phyloP scores from a whole-genome alignment of 2,329 filamentous ascomycete species.

The Neocatenulostroma microsporum region DNA sequence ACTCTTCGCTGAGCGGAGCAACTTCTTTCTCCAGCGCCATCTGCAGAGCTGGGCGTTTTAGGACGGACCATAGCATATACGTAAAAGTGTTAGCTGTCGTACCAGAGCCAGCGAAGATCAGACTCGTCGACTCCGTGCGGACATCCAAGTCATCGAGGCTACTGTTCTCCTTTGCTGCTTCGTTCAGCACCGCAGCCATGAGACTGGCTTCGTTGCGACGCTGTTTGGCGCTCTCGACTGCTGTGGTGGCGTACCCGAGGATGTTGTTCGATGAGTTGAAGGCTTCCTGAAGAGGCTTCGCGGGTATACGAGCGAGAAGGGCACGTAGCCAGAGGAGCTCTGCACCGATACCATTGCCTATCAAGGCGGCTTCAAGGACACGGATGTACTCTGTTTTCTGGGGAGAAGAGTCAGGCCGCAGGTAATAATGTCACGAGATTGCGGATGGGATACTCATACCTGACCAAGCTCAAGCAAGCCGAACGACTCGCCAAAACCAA shows the following conservation, averaged over 20 bases:
- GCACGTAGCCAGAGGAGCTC: background rate
- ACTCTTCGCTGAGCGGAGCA: background rate
- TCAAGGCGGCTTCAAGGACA: background rate
- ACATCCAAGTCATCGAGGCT: slow-evolving; percentile 8
- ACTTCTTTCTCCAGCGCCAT: slow-evolving; percentile 14
- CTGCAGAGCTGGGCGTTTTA: slow-evolving; percentile 10
- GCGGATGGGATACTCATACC: too few species aligned
- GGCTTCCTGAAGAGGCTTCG: slow-evolving; percentile 1
- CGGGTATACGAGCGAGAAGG: slow-evolving; percentile 1
- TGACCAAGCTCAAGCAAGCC: slow-evolving; percentile 5
- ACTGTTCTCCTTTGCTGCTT: slow-evolving; percentile 2
- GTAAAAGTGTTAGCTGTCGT: slow-evolving; percentile 19
- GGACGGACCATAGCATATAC: slow-evolving; percentile 15
- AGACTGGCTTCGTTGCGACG: background rate
- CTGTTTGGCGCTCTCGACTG: background rate
- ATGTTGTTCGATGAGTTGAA: slow-evolving; percentile 2
- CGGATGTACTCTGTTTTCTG: slow-evolving; percentile 1
- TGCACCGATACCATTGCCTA: background rate
- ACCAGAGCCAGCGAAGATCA: slow-evolving; percentile 21
- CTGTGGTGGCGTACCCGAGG: background rate
- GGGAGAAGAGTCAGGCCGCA: too few species aligned
- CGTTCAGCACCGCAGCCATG: background rate
- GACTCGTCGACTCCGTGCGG: slow-evolving; percentile 9
- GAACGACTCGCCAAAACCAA: slow-evolving; percentile 6
- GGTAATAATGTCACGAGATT: too few species aligned